Base-by-base conservation (phyloP, 169 alveolate genomes). In the Gregarina niphandrodes region DNA sequence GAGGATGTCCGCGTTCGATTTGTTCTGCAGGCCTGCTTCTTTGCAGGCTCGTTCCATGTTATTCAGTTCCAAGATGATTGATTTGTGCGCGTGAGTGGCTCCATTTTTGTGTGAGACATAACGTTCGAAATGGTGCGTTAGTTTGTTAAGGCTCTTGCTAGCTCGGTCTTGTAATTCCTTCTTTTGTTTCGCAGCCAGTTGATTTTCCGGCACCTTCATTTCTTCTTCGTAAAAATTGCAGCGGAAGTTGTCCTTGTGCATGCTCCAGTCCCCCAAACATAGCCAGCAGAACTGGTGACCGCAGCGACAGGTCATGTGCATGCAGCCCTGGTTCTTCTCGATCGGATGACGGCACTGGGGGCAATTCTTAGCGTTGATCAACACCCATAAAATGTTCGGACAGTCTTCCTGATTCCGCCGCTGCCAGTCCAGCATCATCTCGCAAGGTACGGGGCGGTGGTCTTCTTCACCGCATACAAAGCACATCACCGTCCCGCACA, bases 321-420 rank as follows among this genome's bases (percentile, higher is more conserved):
- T 76, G 57, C 87, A 76, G 5, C 87, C 87, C 42, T 63, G 71
- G 49, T 76, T 70, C 43, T 76, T 76, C 58, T 71, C 75, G 20
- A 76, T 72, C 3, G 74, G 63, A 2, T 46, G 53, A 13, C 54
- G 54, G 54, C 83, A 73, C 37, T 56, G 58, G 13, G 83, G 83
- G 42, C 83, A 73, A 4, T 46, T 41, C 43, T 75, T 70, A 9
- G 85, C 64, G 45, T 75, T 61, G n/a, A 59, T 67, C 37, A 59
- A 49, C n/a, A 75, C 62, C 79, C 85, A 75, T 11, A 57, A 26
- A 41, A 64, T 70, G 45, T 67, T 64, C 39, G 61, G 77, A 17
- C 69, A 73, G 21, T 59, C 63, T 1, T 63, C 61, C 15, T 49
- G 50, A 31, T 56, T 49, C 39, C 43, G 32, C 42, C 45, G 52